Base-by-base conservation (phyloP, 805 yeast species). In the Scheffersomyces stipitis region DNA sequence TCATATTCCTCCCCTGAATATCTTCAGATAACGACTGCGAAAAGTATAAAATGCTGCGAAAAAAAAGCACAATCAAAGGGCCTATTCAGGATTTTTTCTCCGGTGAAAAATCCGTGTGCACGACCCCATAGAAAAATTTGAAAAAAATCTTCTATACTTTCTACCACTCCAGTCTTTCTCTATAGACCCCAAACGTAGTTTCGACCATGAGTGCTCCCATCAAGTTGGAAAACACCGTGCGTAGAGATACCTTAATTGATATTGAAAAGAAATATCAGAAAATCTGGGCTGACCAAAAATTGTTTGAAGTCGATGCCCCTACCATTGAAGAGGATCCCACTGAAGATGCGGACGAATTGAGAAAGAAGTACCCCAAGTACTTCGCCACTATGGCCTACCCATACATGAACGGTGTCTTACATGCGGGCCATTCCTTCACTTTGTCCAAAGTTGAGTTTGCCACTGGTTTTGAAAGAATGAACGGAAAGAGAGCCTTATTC, bases 301-400 rank as follows among this genome's bases (percentile, higher is more conserved):
- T 79, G 20, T 90, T 90, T 56, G 96, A 93, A 62, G 75, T 85
- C 41, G 80, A 93, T 60, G 96, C 98, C 12, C 98, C 98, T 33
- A 64, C 83, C 15, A 51, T 77, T 31, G 84, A 79, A 33, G 95
- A 86, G 51, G 69, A 54, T 35, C 60, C 71, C 17, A 58, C 52
- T 30, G 64, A 62, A 30, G 68, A 64, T 44, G 63, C 69, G 20
- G 96, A 83, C 33, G 87, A 84, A 56, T 73, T 93, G 44, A 88
- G 86, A 52, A 75, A 71, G 42, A 75, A 80, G 54, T 74, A 83
- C 62, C 98, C 98, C 39, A 93, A 93, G 64, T 85, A 75, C 68
- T 83, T 88, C 72, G 76, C 87, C 16, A 83, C 96, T 33, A 90
- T 93, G 96, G 98, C 99, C 8, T 93, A 88, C 58, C 99, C 99